Evolutionary conservation across 2,329 filamentous ascomycete genomes (phyloP), one percentile per base, ranked within the genome.

Genomic region (Colletotrichum euphorbiae): DNA sequence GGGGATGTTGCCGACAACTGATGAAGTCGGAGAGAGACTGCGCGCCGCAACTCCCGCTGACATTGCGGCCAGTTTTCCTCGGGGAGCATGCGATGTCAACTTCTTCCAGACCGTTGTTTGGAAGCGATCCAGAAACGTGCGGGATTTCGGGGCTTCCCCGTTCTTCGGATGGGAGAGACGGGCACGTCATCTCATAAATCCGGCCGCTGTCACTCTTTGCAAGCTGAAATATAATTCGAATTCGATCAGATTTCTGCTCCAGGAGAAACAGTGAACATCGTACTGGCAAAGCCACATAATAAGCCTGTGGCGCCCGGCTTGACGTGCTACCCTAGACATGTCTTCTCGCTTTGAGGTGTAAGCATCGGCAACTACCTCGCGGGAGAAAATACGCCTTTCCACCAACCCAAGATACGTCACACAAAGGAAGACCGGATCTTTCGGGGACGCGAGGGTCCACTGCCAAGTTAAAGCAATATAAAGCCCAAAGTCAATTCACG

Each of bases 401-500:
- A 17, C 24, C 4, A 28, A 6, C 3, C 28, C 21, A 58, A 21
- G 12, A 19, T n/a, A n/a, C n/a, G n/a, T n/a, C n/a, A n/a, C 9
- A 24, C 7, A 15, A 17, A 6, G 21, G 21, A 7, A 21, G 24
- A 17, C 36, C 56, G 56, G 43, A 38, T 40, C 33, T 15, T 9
- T 59, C 43, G 56, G 56, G 56, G 43, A 50, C 13, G 43, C 13
- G 4, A 24, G 31, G 21, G 21, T 48, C 43, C 56, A 48, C 56
- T 17, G 43, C 43, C 31, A 50, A 50, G 43, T 28, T 28, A 5
- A 21, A 13, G 24, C 43, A 28, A 48, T 50, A 50, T 59, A 46
- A 59, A 59, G 6, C 17, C 17, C 13, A 59, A 59, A 50, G n/a
- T 50, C 13, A 38, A 40, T 59, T 59, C 43, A 31, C 15, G 17